A percentile compares a stretch with the other conserved stretches of the same genome.
Conservation (phyloP, 371 early-diverging fungal species). For the Rhizopus stolonifer region DNA sequence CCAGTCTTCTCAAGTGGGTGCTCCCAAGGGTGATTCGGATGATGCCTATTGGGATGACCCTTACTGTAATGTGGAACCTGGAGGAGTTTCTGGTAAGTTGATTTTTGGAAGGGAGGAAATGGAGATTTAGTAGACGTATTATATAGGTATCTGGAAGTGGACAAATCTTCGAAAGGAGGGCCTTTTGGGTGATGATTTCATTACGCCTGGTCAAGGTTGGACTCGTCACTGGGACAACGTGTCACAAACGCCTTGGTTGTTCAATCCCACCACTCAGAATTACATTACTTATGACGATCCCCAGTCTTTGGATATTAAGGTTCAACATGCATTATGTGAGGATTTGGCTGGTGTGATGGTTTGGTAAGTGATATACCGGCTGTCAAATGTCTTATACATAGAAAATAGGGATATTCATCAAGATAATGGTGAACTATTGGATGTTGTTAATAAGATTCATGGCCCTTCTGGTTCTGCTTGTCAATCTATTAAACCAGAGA, state of each 20-base stretch:
- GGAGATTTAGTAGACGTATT: background rate
- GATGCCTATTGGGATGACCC: constrained; percentile 50
- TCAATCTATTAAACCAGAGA: too few relatives aligned
- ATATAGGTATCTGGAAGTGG: constrained; percentile 64
- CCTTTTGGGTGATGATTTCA: constrained; percentile 37
- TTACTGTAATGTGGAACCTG: constrained; percentile 35
- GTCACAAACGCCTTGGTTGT: constrained; percentile 71
- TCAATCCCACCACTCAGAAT: constrained; percentile 49
- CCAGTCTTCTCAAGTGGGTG: constrained; percentile 33
- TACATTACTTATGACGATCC: constrained; percentile 72
- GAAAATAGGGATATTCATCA: constrained; percentile 56
- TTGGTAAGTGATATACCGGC: constrained; percentile 46
- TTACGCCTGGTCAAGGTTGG: constrained; percentile 51
- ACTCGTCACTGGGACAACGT: constrained; percentile 60
- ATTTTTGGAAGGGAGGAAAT: background rate
- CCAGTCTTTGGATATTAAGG: constrained; percentile 55
- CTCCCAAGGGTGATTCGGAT: constrained; percentile 54
- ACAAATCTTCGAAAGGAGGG: constrained; percentile 57
- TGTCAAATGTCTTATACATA: too few relatives aligned
- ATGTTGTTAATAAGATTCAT: constrained; percentile 40
- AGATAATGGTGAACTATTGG: constrained; percentile 57
- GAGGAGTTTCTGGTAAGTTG: constrained; percentile 34
- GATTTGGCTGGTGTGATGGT: constrained; percentile 65
- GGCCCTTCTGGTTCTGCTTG: background rate
- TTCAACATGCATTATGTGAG: constrained; percentile 50